Evolutionary conservation across 2,329 filamentous ascomycete genomes (phyloP).

Genomic region (Plenodomus tracheiphilus): DNA sequence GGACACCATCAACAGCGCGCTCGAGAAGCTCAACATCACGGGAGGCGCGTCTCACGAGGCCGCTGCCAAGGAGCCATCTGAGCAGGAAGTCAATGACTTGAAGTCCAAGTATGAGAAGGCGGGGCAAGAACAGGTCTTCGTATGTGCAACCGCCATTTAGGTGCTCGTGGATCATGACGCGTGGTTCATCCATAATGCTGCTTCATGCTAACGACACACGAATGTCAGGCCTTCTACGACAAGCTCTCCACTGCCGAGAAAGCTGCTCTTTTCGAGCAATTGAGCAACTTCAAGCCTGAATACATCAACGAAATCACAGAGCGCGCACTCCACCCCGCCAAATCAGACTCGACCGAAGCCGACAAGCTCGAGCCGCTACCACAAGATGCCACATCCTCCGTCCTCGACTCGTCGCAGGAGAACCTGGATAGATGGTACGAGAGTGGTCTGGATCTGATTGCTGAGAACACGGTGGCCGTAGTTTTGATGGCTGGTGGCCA

Average conservation of each 20-base stretch:
- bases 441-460: slow-evolving; percentile 66
- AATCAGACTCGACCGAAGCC: slow-evolving; percentile 57
- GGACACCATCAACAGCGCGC: slow-evolving; percentile 46
- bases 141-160: slow-evolving; percentile 3
- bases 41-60: slow-evolving; percentile 34
- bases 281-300: slow-evolving; percentile 77
- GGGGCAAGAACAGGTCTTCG: slow-evolving; percentile 79
- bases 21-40: slow-evolving; percentile 48
- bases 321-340: slow-evolving; percentile 76
- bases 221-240: slow-evolving; percentile 70
- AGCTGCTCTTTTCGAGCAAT: slow-evolving; percentile 77
- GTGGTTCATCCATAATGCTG: too few relatives aligned
- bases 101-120: slow-evolving; percentile 74
- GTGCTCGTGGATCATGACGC: too few relatives aligned
- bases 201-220: background rate
- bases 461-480: slow-evolving; percentile 74
- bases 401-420: slow-evolving; percentile 80
- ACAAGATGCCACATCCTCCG: slow-evolving; percentile 81
- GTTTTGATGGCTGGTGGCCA: slow-evolving; percentile 98
- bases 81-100: slow-evolving; percentile 69
- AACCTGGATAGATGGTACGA: slow-evolving; percentile 86
- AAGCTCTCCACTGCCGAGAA: slow-evolving; percentile 74
- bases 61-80: slow-evolving; percentile 58
- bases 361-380: slow-evolving; percentile 80
- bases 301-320: slow-evolving; percentile 87